Percentiles rank a stretch among this genome's conserved stretches.
Conservation (phyloP, 1,139 yeast genomes). For the Blastobotrys persicus region DNA sequence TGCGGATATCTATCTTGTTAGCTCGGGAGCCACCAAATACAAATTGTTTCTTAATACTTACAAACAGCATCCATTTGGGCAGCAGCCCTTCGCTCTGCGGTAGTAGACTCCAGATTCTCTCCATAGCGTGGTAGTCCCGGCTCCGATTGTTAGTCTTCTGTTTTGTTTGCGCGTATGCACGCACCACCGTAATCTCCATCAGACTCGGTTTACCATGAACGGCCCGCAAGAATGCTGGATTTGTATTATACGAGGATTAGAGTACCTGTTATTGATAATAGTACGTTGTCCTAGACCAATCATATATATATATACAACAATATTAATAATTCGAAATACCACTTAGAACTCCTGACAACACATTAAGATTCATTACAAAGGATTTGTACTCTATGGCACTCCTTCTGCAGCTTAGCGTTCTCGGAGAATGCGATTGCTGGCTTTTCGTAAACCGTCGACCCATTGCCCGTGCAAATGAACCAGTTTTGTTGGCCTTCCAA, state of each 20-base stretch:
- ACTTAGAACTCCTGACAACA: no score
- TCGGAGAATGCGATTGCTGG: conserved; percentile 2
- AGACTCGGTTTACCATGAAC: no score
- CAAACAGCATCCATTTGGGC: conserved; percentile 69
- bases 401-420: background rate
- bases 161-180: no score
- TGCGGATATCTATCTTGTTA: conserved; percentile 54
- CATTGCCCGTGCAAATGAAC: conserved; percentile 2
- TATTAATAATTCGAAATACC: no score
- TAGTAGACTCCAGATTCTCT: conserved; percentile 24
- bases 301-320: no score
- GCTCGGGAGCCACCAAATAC: background rate
- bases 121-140: conserved; percentile 30
- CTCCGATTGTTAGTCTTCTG: no score
- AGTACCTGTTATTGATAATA: no score
- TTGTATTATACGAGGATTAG: no score
- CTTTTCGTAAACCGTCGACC: conserved; percentile 2
- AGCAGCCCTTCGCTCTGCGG: conserved; percentile 51
- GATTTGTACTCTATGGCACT: background rate
- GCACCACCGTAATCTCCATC: no score
- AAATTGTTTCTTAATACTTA: conserved; percentile 27
- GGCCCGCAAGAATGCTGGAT: no score
- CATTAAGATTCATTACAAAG: background rate
- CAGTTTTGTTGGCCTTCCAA: background rate
- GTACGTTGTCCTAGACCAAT: no score